Conservation (phyloP, 2,329 filamentous ascomycete species). For the Diaporthe australafricana region DNA sequence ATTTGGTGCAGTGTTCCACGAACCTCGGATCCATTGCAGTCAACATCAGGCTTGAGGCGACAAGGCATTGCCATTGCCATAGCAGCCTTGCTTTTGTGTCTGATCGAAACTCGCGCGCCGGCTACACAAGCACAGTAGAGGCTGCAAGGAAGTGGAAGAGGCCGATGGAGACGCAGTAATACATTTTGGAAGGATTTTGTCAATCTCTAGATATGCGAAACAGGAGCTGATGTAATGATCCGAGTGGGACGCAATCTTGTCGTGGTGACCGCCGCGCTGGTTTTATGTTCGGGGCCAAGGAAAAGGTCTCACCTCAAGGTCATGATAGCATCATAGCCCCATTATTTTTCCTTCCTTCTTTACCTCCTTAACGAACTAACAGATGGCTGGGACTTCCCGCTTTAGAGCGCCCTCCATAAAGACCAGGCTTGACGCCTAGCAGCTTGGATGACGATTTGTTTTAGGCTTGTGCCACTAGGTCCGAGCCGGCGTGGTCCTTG, state of each 20-base stretch:
- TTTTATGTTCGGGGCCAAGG: neutral
- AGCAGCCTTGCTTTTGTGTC: too few relatives aligned
- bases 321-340: conserved; percentile 25
- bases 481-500: neutral
- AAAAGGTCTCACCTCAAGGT: conserved; percentile 2
- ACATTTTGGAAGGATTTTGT: neutral
- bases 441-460: neutral
- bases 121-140: conserved; percentile 7
- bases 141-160: conserved; percentile 17
- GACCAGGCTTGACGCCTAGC: neutral
- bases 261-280: neutral
- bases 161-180: conserved; percentile 27
- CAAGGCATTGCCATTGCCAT: neutral
- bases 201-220: neutral
- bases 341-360: neutral
- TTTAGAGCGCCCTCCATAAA: neutral
- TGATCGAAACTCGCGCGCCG: too few relatives aligned
- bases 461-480: neutral
- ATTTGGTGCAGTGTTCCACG: too few relatives aligned
- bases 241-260: neutral
- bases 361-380: neutral
- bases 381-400: neutral
- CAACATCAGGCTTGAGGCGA: neutral
- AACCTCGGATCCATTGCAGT: neutral
- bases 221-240: neutral